These are phyloP conservation scores for Mucor saturninus DNA, from an alignment of 371 early-diverging fungal genomes.

Conservation along the genomic window DNA sequence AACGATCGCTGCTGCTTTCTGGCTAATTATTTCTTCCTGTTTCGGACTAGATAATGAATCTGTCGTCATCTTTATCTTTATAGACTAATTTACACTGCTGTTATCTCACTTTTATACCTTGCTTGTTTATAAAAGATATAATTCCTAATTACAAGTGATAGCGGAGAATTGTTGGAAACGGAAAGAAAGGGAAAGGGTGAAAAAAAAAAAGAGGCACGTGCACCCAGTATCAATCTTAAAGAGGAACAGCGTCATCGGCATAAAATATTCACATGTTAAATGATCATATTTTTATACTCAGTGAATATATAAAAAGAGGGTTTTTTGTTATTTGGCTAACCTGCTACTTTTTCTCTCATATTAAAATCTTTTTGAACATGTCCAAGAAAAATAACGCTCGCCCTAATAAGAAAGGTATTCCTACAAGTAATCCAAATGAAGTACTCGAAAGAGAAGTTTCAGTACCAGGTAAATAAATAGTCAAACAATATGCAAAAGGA, in stretches of 20 bases:
- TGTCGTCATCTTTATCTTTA: neutral
- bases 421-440: conserved; percentile 22
- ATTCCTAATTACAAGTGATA: neutral
- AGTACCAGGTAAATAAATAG: conserved; percentile 21
- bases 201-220: conserved; percentile 6
- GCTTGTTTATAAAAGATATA: neutral
- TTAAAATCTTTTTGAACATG: conserved; percentile 4
- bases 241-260: conserved; percentile 3
- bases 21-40: neutral
- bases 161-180: neutral
- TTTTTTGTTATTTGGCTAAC: neutral
- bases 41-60: neutral
- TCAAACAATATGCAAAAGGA: neutral
- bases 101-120: neutral
- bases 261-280: conserved; percentile 23
- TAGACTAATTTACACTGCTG: neutral
- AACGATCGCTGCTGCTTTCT: neutral
- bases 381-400: conserved; percentile 11
- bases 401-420: conserved; percentile 10
- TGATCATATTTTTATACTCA: neutral
- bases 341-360: neutral
- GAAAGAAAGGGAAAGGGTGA: neutral
- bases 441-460: conserved; percentile 26
- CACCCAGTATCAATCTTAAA: neutral
- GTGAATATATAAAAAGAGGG: neutral